Base-by-base conservation (phyloP, 148 eudicot genomes). In the Rhododendron molle region DNA sequence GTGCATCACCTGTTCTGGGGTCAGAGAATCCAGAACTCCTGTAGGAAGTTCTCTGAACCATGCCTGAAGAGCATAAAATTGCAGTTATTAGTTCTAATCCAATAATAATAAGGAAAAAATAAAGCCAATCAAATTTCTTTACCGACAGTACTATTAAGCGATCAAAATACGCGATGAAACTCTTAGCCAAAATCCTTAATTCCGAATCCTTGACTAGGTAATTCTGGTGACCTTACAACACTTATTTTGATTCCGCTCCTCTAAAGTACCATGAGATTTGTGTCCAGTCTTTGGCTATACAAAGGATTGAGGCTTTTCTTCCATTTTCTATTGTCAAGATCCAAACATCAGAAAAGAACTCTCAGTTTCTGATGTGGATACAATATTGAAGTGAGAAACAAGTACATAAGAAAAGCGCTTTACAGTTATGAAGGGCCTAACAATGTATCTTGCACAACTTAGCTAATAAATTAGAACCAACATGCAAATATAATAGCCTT, bases 31-130 rank as follows among this genome's bases (percentile, higher is more conserved):
- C 77, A 96, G 96, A 72, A 96, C 96, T 74, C 99, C 99, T 36
- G 90, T 87, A 10, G 99, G 99, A 56, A 96, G 94, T 84, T 96
- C 98, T 90, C 99, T 92, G 85, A 94, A 94, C 99, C 99, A 96
- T 49, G 99, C 98, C 99, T 94, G 90, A 46, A 87, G n/a, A 18
- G 32, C 34, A 50, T 77, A 76, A 26, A 60, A 83, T 67, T 54
- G 20, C 50, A 23, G 36, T 47, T 21, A 67, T 44, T 60, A 50
- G 50, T 83, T 26, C 32, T 76, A 28, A 1, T 71, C 23, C 16
- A 5, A 14, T 0, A 30, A 73, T 28, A 65, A 58, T 65, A 65
- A 26, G 30, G 30, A 65, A n/a, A 26, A 83, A 73, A 36, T 6
- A 34, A 60, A 82, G 84, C 5, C 26, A 71, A 69, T 30, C 62